Base-by-base conservation (phyloP, 2,329 filamentous ascomycete species). In the Clarireedia paspali region DNA sequence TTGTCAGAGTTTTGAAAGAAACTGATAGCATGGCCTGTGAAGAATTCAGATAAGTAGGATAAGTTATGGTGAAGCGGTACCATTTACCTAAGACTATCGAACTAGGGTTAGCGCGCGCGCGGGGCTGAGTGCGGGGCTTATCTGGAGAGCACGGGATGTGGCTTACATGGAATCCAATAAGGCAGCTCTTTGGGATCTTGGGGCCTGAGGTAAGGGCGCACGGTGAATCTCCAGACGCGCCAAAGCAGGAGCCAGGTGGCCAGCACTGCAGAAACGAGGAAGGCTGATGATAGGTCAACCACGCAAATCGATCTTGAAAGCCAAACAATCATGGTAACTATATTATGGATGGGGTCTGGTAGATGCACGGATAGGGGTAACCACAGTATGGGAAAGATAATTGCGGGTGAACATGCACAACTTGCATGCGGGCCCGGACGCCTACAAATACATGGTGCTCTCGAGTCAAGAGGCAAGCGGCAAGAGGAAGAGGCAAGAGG, bases 91-190 rank as follows among this genome's bases (percentile, higher is more conserved):
- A 17, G 27, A 40, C 42, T 47, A 47, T 4, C 10, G 20, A 20
- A 20, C 20, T 53, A 15, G 20, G 5, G 15, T 47, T 20, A 53
- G 20, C 38, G 26, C 20, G 20, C 20, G 20, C 20, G 20, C 2
- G 20, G 20, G 20, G 24, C 4, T 27, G 26, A 40, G 38, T 40
- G n/a, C 38, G 38, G 38, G 45, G 4, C 4, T 17, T n/a, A 7
- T 7, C 5, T 9, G n/a, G 6, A 20, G 27, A 4, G 5, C 1
- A 12, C 3, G 4, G 23, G 23, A n/a, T 17, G 30, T 30, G 3
- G 17, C 54, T 27, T 52, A 56, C 54, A 17, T 52, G 54, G 54
- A 7, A 56, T 51, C 47, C 47, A 56, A n/a, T 56, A 56, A 14
- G 54, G 54, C 15, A 56, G 40, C 23, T 51, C 54, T 20, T 38